Conservation (phyloP, 106 monocot species). For the Acorus gramineus region DNA sequence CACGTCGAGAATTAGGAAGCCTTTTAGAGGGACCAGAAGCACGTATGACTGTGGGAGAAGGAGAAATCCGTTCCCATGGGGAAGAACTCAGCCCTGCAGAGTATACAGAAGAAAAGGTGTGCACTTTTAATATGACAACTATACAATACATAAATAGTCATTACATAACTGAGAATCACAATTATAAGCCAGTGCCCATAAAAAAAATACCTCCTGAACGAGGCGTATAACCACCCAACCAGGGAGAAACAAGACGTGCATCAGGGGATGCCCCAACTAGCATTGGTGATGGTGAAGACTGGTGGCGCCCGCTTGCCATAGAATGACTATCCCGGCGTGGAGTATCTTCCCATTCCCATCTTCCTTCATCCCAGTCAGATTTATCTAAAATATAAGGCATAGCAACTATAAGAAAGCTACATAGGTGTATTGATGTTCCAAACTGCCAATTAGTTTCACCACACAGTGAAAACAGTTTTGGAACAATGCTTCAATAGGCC, state of each 20-base stretch:
- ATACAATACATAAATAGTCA: too few species aligned
- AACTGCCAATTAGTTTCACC: not conserved
- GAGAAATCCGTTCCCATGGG: constrained; percentile 76
- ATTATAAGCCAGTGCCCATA: too few species aligned
- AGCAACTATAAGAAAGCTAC: not conserved
- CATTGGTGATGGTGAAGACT: constrained; percentile 73
- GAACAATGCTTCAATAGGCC: too few species aligned
- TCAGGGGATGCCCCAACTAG: constrained; percentile 80
- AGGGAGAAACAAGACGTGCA: constrained; percentile 83
- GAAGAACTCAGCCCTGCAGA: constrained; percentile 32
- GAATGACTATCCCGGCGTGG: constrained; percentile 49
- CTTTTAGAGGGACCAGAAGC: constrained; percentile 63
- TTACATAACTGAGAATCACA: too few species aligned
- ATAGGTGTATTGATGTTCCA: not conserved
- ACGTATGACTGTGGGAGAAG: constrained; percentile 84
- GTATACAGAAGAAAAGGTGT: too few species aligned
- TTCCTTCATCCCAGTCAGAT: constrained; percentile 81
- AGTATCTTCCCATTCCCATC: constrained; percentile 91
- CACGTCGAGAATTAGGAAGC: constrained; percentile 25
- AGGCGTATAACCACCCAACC: constrained; percentile 77
- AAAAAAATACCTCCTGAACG: constrained; percentile 37
- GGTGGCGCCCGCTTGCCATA: constrained; percentile 17
- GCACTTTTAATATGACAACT: too few species aligned
- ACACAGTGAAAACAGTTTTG: too few species aligned
- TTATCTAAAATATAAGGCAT: constrained; percentile 26